These are phyloP conservation scores for Colletotrichum tropicicola DNA, from an alignment of 2,329 filamentous ascomycete genomes.

Conservation along the genomic window DNA sequence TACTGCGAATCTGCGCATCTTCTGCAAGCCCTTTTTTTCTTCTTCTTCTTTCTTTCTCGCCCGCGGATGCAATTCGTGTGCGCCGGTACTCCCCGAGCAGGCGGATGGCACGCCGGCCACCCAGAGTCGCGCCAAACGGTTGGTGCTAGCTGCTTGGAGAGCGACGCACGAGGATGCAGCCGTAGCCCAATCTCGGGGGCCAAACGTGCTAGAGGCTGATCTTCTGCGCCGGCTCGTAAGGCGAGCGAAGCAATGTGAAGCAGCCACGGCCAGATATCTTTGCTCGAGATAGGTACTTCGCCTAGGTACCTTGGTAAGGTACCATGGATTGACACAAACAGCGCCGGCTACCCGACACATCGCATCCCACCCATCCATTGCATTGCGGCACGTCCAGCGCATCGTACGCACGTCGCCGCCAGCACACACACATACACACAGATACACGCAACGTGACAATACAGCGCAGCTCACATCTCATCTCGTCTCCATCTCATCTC, in stretches of 20 bases:
- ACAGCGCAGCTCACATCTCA: constrained; percentile 5
- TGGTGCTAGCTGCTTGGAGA: constrained; percentile 23
- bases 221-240: neutral
- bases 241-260: constrained; percentile 9
- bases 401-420: neutral
- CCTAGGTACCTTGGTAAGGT: neutral
- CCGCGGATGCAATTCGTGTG: too few relatives aligned
- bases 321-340: neutral
- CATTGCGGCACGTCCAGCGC: too few relatives aligned
- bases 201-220: neutral
- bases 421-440: neutral
- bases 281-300: too few relatives aligned
- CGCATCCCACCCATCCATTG: neutral
- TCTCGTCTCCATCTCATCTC: constrained; percentile 6
- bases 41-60: neutral
- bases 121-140: too few relatives aligned
- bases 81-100: too few relatives aligned
- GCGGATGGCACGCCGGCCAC: too few relatives aligned
- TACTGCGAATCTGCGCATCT: too few relatives aligned
- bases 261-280: neutral
- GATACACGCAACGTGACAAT: too few relatives aligned
- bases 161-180: too few relatives aligned
- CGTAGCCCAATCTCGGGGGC: neutral
- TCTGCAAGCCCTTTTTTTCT: neutral
- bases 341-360: neutral